Evolutionary conservation across 331 rosid genomes (phyloP).

Genomic region (Saraca asoca): DNA sequence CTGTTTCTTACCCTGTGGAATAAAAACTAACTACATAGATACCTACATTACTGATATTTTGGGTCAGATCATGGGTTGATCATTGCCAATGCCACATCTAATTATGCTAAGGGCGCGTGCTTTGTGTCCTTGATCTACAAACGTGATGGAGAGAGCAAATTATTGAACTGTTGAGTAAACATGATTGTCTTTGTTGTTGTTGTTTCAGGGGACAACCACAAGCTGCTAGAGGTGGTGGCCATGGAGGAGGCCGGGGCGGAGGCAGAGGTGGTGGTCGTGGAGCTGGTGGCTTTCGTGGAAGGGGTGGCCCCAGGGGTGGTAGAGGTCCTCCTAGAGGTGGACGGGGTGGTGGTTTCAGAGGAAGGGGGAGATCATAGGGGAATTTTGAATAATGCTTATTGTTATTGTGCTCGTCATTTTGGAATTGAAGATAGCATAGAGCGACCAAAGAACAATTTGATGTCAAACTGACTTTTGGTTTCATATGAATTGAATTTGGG

Average conservation of each 20-base stretch:
- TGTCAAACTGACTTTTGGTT: slow-evolving; percentile 31
- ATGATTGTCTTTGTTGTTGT: slow-evolving; percentile 26
- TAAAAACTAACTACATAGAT: too few relatives aligned
- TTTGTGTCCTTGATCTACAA: too few relatives aligned
- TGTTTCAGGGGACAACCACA: slow-evolving; percentile 68
- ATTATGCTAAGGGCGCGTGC: too few relatives aligned
- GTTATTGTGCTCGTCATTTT: slow-evolving; percentile 31
- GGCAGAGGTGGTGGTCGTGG: slow-evolving; percentile 48
- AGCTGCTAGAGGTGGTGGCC: slow-evolving; percentile 63
- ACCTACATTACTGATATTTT: too few relatives aligned
- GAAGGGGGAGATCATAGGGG: slow-evolving; percentile 73
- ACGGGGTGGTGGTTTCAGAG: slow-evolving; percentile 80
- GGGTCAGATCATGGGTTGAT: too few relatives aligned
- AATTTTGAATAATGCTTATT: slow-evolving; percentile 31
- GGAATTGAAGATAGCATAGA: slow-evolving; percentile 39
- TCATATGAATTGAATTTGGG: slow-evolving; percentile 25
- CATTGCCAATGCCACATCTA: too few relatives aligned
- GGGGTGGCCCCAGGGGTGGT: slow-evolving; percentile 84
- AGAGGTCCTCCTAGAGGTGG: slow-evolving; percentile 74
- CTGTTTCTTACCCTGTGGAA: too few relatives aligned
- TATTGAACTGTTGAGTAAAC: slow-evolving; percentile 11
- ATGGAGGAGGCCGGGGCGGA: slow-evolving; percentile 68
- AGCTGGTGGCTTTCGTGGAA: slow-evolving; percentile 71
- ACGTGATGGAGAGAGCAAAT: background rate
- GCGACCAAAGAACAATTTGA: slow-evolving; percentile 12